A percentile compares a stretch with the other conserved stretches of the same genome.
phyloP scores from a whole-genome alignment of 1,284 basidiomycete species.

The Coniferiporia sulphurascens region DNA sequence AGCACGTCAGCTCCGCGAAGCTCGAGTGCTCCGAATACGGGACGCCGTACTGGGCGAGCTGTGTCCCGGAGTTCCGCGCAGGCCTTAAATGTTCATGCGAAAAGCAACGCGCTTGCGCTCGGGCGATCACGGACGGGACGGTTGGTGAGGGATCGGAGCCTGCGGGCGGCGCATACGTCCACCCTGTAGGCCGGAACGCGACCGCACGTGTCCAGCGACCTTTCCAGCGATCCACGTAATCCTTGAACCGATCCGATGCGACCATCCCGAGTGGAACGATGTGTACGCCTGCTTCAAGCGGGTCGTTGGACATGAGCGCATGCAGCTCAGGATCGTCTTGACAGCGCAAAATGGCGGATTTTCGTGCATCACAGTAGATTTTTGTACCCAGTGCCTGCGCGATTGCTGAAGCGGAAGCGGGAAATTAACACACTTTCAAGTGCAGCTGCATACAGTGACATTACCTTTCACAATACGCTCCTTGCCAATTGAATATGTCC shows the following conservation, averaged over 20 bases:
- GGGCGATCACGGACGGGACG: constrained; percentile 62
- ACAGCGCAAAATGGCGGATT: constrained; percentile 75
- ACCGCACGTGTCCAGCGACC: constrained; percentile 72
- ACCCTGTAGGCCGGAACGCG: constrained; percentile 90
- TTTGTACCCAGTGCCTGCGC: constrained; percentile 80
- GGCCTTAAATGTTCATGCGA: constrained; percentile 63
- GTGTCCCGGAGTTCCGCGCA: constrained; percentile 65
- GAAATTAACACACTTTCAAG: background rate
- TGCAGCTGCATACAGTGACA: constrained; percentile 4
- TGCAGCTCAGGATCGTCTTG: constrained; percentile 82
- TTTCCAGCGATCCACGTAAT: constrained; percentile 75
- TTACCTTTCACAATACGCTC: constrained; percentile 93
- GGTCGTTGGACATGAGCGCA: constrained; percentile 72
- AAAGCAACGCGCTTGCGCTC: constrained; percentile 63
- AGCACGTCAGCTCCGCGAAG: constrained; percentile 91
- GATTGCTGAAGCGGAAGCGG: constrained; percentile 50
- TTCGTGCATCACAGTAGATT: constrained; percentile 86
- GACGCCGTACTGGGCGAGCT: constrained; percentile 78
- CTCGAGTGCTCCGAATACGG: constrained; percentile 97
- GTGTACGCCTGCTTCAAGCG: constrained; percentile 78
- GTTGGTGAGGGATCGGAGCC: constrained; percentile 61
- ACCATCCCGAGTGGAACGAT: constrained; percentile 80
- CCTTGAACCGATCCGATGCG: constrained; percentile 71
- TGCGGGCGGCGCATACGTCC: constrained; percentile 76
- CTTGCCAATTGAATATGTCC: constrained; percentile 96